These are phyloP conservation scores for Boletus mariae DNA, from an alignment of 1,284 basidiomycete species.

Conservation along the genomic window DNA sequence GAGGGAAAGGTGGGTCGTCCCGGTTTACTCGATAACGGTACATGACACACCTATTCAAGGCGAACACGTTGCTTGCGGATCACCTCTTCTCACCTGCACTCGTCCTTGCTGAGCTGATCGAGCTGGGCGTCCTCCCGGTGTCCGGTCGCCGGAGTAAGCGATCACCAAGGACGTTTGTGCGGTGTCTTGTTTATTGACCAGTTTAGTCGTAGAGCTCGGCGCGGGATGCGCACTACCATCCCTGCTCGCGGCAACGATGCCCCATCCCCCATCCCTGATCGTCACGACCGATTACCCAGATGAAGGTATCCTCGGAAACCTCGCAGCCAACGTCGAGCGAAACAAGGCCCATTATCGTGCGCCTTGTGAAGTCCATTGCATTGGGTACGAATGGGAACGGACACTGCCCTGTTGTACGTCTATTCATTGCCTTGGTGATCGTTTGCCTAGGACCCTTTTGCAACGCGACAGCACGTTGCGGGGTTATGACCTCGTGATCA, in stretches of 20 bases:
- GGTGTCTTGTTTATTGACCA: not conserved
- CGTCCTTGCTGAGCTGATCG: slow-evolving; percentile 61
- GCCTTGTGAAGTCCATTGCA: slow-evolving; percentile 41
- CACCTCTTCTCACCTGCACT: slow-evolving; percentile 68
- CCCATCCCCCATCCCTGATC: slow-evolving; percentile 45
- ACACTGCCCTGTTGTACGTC: slow-evolving; percentile 49
- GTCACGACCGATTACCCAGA: slow-evolving; percentile 70
- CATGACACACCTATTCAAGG: slow-evolving; percentile 37
- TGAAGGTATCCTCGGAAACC: slow-evolving; percentile 52
- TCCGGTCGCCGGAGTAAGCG: slow-evolving; percentile 17
- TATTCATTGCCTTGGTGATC: slow-evolving; percentile 1
- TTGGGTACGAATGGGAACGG: slow-evolving; percentile 62
- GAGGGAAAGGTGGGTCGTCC: slow-evolving; percentile 49
- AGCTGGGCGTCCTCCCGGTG: slow-evolving; percentile 44
- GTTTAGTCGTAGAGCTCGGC: slow-evolving; percentile 61
- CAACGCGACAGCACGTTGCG: slow-evolving; percentile 13
- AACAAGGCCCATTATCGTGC: slow-evolving; percentile 40
- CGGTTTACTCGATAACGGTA: slow-evolving; percentile 2
- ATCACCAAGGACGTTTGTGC: not conserved
- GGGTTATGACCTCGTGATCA: slow-evolving; percentile 58
- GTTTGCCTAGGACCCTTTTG: slow-evolving; percentile 14
- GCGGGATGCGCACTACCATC: slow-evolving; percentile 65
- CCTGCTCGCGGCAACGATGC: slow-evolving; percentile 48
- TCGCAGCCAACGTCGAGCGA: slow-evolving; percentile 48
- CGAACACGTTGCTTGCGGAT: slow-evolving; percentile 67